Conservation (phyloP, 345 rosid genomes). For the Murraya koenigii region DNA sequence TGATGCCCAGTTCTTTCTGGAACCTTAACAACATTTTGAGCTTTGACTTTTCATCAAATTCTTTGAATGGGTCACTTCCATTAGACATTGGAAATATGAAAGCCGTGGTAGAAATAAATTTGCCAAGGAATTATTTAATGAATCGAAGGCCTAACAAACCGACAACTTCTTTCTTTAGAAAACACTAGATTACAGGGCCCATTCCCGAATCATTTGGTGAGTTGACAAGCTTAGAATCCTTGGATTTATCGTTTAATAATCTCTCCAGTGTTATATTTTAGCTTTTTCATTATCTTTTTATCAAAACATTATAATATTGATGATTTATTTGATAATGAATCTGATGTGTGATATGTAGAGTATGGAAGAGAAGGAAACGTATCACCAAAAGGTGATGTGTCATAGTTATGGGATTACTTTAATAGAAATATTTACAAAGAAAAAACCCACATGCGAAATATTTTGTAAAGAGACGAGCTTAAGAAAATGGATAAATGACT, state of each 20-base stretch:
- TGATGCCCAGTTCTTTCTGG: conserved; percentile 12
- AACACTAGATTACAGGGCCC: conserved; percentile 1
- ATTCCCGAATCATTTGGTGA: conserved; percentile 11
- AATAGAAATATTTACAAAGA: not conserved
- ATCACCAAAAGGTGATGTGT: not conserved
- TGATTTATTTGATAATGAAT: too few relatives aligned
- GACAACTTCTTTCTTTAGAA: not conserved
- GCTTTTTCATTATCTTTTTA: not conserved
- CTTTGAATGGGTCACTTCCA: not conserved
- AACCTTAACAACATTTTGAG: not conserved
- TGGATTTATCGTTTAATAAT: conserved; percentile 16
- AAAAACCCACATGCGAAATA: not conserved
- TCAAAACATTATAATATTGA: too few relatives aligned
- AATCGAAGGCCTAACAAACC: not conserved
- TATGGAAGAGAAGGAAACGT: not conserved
- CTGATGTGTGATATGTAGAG: not conserved
- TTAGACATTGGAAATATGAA: conserved; percentile 1
- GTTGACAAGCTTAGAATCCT: conserved; percentile 1
- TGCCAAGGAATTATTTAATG: conserved; percentile 13
- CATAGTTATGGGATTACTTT: not conserved
- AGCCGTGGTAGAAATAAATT: not conserved
- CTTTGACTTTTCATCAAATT: conserved; percentile 16
- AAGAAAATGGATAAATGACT: not conserved
- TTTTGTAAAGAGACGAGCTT: not conserved
- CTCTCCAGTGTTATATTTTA: not conserved